These are phyloP conservation scores for Lactarius sanguifluus DNA, from an alignment of 768 basidiomycete genomes.

Conservation along the genomic window DNA sequence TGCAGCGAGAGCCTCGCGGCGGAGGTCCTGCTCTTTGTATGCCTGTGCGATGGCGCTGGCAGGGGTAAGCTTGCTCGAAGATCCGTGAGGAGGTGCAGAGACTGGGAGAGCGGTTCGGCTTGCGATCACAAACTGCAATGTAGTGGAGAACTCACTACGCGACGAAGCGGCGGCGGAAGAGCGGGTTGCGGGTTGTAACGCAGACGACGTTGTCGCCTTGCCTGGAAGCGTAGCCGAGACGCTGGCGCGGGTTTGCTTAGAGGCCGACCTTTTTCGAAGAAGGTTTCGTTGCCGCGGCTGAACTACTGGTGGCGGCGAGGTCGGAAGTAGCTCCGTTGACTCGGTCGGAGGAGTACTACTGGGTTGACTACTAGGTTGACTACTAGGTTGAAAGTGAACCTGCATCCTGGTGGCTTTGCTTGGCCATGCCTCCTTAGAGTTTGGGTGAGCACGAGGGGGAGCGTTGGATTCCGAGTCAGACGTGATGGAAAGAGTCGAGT, in stretches of 20 bases:
- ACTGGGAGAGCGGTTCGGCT: constrained; percentile 7
- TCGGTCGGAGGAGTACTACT: neutral
- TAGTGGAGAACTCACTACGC: constrained; percentile 10
- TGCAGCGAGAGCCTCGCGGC: constrained; percentile 27
- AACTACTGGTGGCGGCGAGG: neutral
- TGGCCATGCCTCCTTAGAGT: constrained; percentile 15
- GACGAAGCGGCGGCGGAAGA: constrained; percentile 4
- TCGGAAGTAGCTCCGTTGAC: constrained; percentile 6
- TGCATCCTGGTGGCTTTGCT: constrained; percentile 14
- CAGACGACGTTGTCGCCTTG: constrained; percentile 10
- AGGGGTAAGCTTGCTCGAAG: constrained; percentile 28
- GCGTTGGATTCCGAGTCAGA: constrained; percentile 27
- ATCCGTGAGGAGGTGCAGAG: constrained; percentile 6
- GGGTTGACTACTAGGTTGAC: neutral
- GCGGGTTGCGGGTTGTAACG: constrained; percentile 3
- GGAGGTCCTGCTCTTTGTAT: constrained; percentile 28
- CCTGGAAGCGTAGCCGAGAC: neutral
- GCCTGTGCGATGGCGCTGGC: constrained; percentile 29
- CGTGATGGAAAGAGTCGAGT: constrained; percentile 27
- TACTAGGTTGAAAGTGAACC: neutral
- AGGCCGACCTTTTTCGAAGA: constrained; percentile 14
- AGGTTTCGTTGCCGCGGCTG: constrained; percentile 18
- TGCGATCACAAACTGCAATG: constrained; percentile 18
- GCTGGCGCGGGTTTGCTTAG: neutral
- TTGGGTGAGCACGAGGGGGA: neutral